Evolutionary conservation across 2,329 filamentous ascomycete genomes (phyloP).

Genomic region (Sclerotinia minor): DNA sequence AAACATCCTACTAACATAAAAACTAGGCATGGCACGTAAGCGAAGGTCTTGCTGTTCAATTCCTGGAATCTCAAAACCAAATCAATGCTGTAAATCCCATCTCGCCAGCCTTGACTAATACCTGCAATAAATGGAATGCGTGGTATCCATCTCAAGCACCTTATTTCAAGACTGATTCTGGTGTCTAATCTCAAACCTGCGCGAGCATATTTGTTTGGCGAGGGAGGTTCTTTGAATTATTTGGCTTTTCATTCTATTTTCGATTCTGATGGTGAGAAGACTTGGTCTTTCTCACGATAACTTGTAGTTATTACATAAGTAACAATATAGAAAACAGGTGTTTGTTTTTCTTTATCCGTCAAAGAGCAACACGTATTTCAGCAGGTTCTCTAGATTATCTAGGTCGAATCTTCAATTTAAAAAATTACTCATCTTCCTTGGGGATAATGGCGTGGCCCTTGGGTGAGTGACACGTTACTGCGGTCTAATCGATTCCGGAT

Average conservation of each 20-base stretch:
- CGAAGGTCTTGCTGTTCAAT: conserved; percentile 21
- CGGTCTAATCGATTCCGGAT: no score
- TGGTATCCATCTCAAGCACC: conserved; percentile 29
- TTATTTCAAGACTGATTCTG: conserved; percentile 37
- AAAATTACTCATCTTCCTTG: background rate
- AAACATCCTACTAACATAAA: background rate
- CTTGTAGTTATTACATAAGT: conserved; percentile 10
- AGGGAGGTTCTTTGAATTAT: background rate
- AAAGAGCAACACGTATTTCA: background rate
- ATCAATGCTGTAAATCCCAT: conserved; percentile 24
- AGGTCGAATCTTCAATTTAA: background rate
- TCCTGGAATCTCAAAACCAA: conserved; percentile 15
- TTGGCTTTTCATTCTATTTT: background rate
- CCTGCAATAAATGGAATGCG: conserved; percentile 33
- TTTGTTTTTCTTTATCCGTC: background rate
- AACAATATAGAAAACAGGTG: background rate
- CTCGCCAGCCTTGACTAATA: conserved; percentile 29
- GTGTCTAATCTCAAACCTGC: conserved; percentile 29
- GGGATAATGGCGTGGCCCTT: background rate
- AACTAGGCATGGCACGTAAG: conserved; percentile 21
- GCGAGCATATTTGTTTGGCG: no score
- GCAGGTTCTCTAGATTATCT: no score
- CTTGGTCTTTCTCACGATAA: background rate
- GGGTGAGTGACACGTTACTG: no score
- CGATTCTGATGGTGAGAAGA: background rate